phyloP scores from a whole-genome alignment of 176 grass and related monocot species.

The Saccharum spontaneum region DNA sequence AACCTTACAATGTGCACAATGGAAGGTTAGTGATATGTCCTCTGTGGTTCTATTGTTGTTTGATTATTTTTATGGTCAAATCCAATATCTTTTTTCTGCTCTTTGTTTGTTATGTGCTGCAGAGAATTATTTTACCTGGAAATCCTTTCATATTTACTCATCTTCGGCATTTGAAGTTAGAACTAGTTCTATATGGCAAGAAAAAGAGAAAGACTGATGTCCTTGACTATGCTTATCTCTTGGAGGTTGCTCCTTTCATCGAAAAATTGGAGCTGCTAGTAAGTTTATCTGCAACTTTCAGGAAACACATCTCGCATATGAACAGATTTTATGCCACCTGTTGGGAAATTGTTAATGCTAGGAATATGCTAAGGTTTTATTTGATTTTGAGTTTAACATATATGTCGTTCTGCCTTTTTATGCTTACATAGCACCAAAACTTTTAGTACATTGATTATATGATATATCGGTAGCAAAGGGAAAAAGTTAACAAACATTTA shows the following conservation, averaged over 20 bases:
- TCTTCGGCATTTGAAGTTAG: not conserved
- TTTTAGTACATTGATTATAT: not conserved
- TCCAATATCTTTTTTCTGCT: not conserved
- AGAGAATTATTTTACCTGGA: not conserved
- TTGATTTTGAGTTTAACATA: not conserved
- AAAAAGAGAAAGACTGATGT: not conserved
- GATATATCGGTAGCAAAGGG: not conserved
- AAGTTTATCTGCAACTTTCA: not conserved
- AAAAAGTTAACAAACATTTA: not conserved
- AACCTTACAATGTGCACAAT: not conserved
- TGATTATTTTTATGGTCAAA: not conserved
- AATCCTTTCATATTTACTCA: not conserved
- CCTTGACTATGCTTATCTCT: not conserved
- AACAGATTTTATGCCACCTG: not conserved
- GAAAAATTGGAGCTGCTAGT: not conserved
- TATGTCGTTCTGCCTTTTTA: not conserved
- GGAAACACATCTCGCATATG: not conserved
- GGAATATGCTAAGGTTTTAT: not conserved
- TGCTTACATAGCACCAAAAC: not conserved
- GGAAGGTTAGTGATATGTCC: not conserved
- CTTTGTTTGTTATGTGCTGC: not conserved
- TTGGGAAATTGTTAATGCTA: not conserved
- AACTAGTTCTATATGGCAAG: not conserved
- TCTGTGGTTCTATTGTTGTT: not conserved
- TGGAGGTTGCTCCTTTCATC: not conserved